Percentiles rank a stretch among this genome's conserved stretches.
These are phyloP conservation scores for Candida fluviatilis DNA, from an alignment of 805 yeast genomes.

Conservation along the genomic window DNA sequence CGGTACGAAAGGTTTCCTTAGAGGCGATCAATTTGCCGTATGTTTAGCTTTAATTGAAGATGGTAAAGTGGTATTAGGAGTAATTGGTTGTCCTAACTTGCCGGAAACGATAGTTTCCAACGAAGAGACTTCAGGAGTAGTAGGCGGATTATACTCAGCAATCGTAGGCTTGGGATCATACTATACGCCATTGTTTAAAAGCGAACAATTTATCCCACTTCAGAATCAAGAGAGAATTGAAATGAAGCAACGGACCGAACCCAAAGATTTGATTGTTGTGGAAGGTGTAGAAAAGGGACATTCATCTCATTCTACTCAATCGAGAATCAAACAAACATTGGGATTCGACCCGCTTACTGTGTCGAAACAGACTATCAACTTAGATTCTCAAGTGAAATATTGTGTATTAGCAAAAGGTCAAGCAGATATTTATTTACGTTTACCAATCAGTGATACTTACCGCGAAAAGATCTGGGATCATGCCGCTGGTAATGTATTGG, in stretches of 20 bases:
- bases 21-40: slow-evolving; percentile 97
- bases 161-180: slow-evolving; percentile 65
- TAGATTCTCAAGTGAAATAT: slow-evolving; percentile 96
- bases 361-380: slow-evolving; percentile 58
- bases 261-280: slow-evolving; percentile 59
- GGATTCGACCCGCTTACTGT: slow-evolving; percentile 48
- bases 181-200: slow-evolving; percentile 40
- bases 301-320: slow-evolving; percentile 85
- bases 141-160: slow-evolving; percentile 77
- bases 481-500: slow-evolving; percentile 88
- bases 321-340: slow-evolving; percentile 60
- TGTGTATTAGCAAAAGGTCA: slow-evolving; percentile 87
- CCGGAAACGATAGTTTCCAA: slow-evolving; percentile 45
- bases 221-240: slow-evolving; percentile 34
- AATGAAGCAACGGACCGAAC: slow-evolving; percentile 47
- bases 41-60: slow-evolving; percentile 87
- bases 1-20: slow-evolving; percentile 91
- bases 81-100: slow-evolving; percentile 94
- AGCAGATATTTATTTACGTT: slow-evolving; percentile 86
- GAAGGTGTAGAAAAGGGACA: slow-evolving; percentile 97
- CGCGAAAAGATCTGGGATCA: slow-evolving; percentile 99
- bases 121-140: slow-evolving; percentile 28
- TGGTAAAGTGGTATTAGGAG: slow-evolving; percentile 83
- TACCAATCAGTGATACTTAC: slow-evolving; percentile 73
- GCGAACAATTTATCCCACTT: slow-evolving; percentile 31